Evolutionary conservation across 1,284 basidiomycete genomes (phyloP).

Genomic region (Wallemia mellicola): DNA sequence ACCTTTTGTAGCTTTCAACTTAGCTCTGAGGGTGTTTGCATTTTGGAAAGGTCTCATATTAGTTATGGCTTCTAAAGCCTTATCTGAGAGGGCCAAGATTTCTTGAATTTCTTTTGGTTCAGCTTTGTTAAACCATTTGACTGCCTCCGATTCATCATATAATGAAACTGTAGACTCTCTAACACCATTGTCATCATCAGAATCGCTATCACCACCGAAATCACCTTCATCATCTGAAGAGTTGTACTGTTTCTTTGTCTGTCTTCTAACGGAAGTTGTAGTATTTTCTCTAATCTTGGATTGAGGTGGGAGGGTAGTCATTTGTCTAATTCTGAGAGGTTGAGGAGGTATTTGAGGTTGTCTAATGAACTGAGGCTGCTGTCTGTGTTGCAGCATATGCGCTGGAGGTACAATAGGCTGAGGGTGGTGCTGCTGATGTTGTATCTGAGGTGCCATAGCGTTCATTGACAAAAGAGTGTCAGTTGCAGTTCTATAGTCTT

Average conservation of each 20-base stretch:
- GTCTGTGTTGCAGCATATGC: neutral
- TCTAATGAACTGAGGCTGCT: neutral
- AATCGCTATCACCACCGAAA: neutral
- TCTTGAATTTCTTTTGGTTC: neutral
- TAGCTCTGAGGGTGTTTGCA: conserved; percentile 44
- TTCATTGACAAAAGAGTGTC: neutral
- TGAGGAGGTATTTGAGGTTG: neutral
- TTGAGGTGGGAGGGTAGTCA: neutral
- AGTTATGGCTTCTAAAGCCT: conserved; percentile 20
- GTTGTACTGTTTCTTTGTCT: neutral
- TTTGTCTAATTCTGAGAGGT: neutral
- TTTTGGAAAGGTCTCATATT: conserved; percentile 48
- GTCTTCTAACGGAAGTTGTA: neutral
- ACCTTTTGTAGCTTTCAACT: conserved; percentile 65
- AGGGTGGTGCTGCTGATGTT: neutral
- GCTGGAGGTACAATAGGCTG: neutral
- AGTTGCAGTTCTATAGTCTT: neutral
- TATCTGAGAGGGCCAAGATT: neutral
- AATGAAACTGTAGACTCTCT: neutral
- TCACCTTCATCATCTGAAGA: neutral
- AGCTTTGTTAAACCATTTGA: conserved; percentile 1
- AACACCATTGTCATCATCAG: neutral
- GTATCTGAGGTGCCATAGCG: neutral
- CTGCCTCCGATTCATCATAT: neutral
- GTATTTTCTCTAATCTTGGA: neutral